Evolutionary conservation across 2,329 filamentous ascomycete genomes (phyloP).

Genomic region (Sphaerostilbella broomeana): DNA sequence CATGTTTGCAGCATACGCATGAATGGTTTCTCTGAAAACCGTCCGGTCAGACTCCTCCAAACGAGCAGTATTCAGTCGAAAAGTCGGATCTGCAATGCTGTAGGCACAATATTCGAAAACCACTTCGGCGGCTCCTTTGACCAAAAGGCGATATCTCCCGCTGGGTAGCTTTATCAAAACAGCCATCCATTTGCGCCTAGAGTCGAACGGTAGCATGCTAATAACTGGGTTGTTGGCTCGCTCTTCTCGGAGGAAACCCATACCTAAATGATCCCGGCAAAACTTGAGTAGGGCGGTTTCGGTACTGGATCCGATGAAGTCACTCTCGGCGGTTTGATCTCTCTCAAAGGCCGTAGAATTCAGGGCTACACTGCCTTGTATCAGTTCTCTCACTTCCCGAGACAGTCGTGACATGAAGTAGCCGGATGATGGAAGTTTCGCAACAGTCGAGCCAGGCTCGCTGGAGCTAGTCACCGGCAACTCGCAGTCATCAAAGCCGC

Average conservation of each 20-base stretch:
- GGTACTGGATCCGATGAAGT: slow-evolving; percentile 49
- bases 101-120: slow-evolving; percentile 40
- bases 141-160: slow-evolving; percentile 43
- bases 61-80: slow-evolving; percentile 21
- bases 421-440: slow-evolving; percentile 23
- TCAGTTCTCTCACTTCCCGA: slow-evolving; percentile 28
- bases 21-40: slow-evolving; percentile 28
- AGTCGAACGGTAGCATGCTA: slow-evolving; percentile 49
- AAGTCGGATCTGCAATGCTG: slow-evolving; percentile 39
- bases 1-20: slow-evolving; percentile 57
- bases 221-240: slow-evolving; percentile 39
- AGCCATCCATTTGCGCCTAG: slow-evolving; percentile 50
- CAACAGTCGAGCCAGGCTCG: slow-evolving; percentile 7
- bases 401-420: slow-evolving; percentile 27
- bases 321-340: slow-evolving; percentile 27
- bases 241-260: slow-evolving; percentile 39
- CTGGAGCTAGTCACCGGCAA: slow-evolving; percentile 12
- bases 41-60: slow-evolving; percentile 27
- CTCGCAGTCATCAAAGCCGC: slow-evolving; percentile 31
- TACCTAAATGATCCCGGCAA: slow-evolving; percentile 42
- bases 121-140: slow-evolving; percentile 54
- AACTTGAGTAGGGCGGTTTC: slow-evolving; percentile 48
- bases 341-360: slow-evolving; percentile 51
- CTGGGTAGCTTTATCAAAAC: slow-evolving; percentile 42
- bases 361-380: slow-evolving; percentile 36